Conservation (phyloP, 768 basidiomycete genomes). For the Psilocybe cyanescens region DNA sequence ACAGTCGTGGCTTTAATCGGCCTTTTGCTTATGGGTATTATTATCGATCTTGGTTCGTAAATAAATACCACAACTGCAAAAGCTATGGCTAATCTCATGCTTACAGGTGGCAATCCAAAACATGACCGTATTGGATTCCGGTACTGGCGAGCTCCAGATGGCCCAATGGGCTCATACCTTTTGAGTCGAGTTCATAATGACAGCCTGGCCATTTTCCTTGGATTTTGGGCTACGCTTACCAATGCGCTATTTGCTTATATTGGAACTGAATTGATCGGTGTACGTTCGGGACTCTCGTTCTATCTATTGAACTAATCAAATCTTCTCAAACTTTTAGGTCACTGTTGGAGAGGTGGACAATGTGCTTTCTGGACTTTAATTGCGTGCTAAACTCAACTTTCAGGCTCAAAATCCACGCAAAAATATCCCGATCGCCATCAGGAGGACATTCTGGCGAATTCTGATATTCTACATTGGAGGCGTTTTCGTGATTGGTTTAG, state of each 20-base stretch:
- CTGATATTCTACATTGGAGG: constrained; percentile 67
- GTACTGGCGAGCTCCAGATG: constrained; percentile 52
- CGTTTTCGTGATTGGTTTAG: constrained; percentile 73
- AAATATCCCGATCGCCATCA: constrained; percentile 75
- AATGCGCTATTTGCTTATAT: constrained; percentile 77
- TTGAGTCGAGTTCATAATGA: constrained; percentile 49
- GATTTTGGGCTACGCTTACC: constrained; percentile 73
- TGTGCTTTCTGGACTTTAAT: not conserved
- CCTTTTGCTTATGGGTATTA: constrained; percentile 60
- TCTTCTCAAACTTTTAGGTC: constrained; percentile 26
- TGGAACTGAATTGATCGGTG: constrained; percentile 79
- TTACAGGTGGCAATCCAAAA: constrained; percentile 51
- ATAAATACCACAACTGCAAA: not conserved
- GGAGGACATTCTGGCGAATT: constrained; percentile 63
- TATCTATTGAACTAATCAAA: not conserved
- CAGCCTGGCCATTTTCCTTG: constrained; percentile 59
- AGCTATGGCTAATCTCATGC: constrained; percentile 28
- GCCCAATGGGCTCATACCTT: constrained; percentile 62
- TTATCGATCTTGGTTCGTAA: constrained; percentile 64
- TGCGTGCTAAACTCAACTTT: constrained; percentile 1
- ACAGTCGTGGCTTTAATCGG: constrained; percentile 50
- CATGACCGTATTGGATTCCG: constrained; percentile 54
- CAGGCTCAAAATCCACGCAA: constrained; percentile 73
- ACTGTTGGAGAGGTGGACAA: constrained; percentile 48
- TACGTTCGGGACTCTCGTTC: constrained; percentile 33